phyloP scores from a whole-genome alignment of 2,329 filamentous ascomycete species.

The Bipolaris gigantea region DNA sequence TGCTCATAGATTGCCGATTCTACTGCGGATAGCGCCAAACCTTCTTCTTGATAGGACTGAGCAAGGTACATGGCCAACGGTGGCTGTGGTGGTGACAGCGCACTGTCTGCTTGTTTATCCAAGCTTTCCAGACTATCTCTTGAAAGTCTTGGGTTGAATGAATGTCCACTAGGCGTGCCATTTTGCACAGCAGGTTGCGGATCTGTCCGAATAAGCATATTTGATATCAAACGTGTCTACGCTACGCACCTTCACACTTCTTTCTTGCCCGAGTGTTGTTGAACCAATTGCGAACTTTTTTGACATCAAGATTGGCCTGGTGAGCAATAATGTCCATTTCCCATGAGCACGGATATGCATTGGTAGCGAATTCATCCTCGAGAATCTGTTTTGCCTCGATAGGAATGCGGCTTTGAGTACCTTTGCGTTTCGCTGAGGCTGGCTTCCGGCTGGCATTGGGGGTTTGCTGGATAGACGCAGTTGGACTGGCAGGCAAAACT shows the following conservation, averaged over 20 bases:
- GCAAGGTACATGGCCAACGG: conserved; percentile 40
- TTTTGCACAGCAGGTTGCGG: not conserved
- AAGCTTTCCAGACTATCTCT: conserved; percentile 37
- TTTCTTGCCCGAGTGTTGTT: conserved; percentile 42
- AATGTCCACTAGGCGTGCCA: conserved; percentile 8
- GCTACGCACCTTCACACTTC: conserved; percentile 30
- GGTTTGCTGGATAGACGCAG: conserved; percentile 15
- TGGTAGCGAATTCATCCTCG: conserved; percentile 40
- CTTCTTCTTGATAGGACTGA: conserved; percentile 41
- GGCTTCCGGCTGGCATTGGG: conserved; percentile 29
- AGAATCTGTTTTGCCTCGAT: conserved; percentile 39
- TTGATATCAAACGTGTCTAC: too few species aligned
- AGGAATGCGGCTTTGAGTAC: conserved; percentile 35
- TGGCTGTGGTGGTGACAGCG: conserved; percentile 35
- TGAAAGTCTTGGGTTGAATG: conserved; percentile 31
- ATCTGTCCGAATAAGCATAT: conserved; percentile 16
- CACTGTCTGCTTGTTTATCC: conserved; percentile 23
- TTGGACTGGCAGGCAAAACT: not conserved
- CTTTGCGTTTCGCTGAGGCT: conserved; percentile 40
- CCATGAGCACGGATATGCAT: conserved; percentile 42
- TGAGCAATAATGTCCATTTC: conserved; percentile 44
- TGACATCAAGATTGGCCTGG: conserved; percentile 41
- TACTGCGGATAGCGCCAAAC: conserved; percentile 29
- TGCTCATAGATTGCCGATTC: conserved; percentile 36
- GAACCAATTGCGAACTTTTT: conserved; percentile 42